Percentiles rank a stretch among this genome's conserved stretches.
phyloP scores from a whole-genome alignment of 169 alveolate genomes.

The Cystoisospora suis region DNA sequence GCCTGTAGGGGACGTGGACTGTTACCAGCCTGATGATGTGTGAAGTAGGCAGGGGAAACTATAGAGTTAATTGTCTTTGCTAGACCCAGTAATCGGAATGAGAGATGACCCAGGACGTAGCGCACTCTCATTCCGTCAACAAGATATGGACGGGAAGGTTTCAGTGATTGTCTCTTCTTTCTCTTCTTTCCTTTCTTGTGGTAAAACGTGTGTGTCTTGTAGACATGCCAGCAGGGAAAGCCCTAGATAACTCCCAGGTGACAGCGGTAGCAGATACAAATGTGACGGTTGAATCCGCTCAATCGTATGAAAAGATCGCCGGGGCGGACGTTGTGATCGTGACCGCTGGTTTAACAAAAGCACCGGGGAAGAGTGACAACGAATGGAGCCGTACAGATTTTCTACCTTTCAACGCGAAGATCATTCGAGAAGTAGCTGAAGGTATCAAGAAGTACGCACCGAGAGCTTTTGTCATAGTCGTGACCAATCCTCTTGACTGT shows the following conservation, averaged over 20 bases:
- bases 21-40: no score
- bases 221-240: conserved; percentile 81
- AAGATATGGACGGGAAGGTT: no score
- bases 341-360: conserved; percentile 83
- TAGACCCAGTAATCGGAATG: no score
- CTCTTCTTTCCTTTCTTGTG: no score
- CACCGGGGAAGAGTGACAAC: conserved; percentile 81
- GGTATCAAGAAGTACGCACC: conserved; percentile 73
- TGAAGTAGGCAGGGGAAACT: no score
- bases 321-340: conserved; percentile 84
- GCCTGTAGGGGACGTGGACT: no score
- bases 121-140: no score
- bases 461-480: conserved; percentile 73
- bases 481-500: conserved; percentile 77
- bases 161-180: no score
- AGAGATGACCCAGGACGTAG: no score
- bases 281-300: conserved; percentile 53
- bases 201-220: no score
- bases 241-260: conserved; percentile 77
- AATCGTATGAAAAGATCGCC: conserved; percentile 64
- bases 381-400: conserved; percentile 77
- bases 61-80: no score
- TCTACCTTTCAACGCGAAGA: conserved; percentile 73
- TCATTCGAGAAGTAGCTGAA: conserved; percentile 73
- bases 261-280: conserved; percentile 74